phyloP scores from a whole-genome alignment of 352 stramenopile genomes.

The Pythium coloratum region DNA sequence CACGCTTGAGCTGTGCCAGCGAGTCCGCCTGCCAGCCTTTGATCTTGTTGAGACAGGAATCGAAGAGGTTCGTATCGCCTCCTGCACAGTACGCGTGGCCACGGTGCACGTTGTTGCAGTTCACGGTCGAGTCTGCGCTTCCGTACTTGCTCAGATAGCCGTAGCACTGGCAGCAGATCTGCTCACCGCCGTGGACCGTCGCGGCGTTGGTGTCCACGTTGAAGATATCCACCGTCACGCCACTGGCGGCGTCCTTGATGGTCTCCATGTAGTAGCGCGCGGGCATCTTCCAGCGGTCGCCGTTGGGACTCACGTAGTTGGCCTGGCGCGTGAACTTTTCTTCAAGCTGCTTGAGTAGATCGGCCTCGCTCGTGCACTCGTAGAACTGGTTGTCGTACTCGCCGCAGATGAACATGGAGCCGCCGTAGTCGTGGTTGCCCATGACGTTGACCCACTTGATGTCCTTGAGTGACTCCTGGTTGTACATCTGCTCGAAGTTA shows the following conservation, averaged over 20 bases:
- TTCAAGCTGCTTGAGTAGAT: constrained; percentile 66
- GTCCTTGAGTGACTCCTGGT: constrained; percentile 39
- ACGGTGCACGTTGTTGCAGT: constrained; percentile 48
- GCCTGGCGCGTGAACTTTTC: constrained; percentile 63
- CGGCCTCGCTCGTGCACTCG: constrained; percentile 52
- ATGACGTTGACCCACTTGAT: constrained; percentile 74
- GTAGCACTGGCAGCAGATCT: constrained; percentile 82
- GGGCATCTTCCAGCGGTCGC: constrained; percentile 68
- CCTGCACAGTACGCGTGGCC: constrained; percentile 53
- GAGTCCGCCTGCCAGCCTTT: constrained; percentile 59
- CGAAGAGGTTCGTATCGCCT: constrained; percentile 54
- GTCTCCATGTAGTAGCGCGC: constrained; percentile 66
- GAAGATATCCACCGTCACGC: constrained; percentile 63
- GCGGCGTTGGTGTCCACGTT: constrained; percentile 70
- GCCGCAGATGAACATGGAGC: constrained; percentile 76
- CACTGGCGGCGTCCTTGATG: constrained; percentile 30
- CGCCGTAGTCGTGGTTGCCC: constrained; percentile 73
- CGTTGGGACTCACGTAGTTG: constrained; percentile 61
- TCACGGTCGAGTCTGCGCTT: constrained; percentile 17
- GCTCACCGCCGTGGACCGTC: constrained; percentile 54
- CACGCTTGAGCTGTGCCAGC: constrained; percentile 48
- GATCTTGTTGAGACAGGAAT: constrained; percentile 59
- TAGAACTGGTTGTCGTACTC: constrained; percentile 64
- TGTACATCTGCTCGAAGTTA: constrained; percentile 70
- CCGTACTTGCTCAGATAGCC: constrained; percentile 63